phyloP scores from a whole-genome alignment of 345 rosid genomes.

The Lepidium sativum region DNA sequence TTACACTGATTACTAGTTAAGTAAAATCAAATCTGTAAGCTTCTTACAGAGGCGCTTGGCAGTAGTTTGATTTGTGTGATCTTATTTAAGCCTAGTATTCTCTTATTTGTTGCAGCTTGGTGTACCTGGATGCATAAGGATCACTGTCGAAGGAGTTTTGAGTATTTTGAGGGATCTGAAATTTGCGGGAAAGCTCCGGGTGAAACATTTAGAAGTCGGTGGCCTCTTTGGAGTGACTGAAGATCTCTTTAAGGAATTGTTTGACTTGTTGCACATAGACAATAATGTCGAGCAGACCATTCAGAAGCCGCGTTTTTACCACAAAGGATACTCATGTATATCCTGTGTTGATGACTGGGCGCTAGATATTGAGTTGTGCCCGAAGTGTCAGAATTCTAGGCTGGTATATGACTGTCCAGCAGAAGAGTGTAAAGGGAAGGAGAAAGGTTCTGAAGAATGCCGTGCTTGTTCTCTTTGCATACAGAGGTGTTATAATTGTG shows the following conservation, averaged over 20 bases:
- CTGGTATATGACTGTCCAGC: conserved; percentile 90
- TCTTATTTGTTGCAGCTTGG: conserved; percentile 47
- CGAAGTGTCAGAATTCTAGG: conserved; percentile 64
- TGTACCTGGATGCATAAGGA: conserved; percentile 83
- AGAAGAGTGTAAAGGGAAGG: conserved; percentile 57
- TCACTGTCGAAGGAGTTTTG: conserved; percentile 60
- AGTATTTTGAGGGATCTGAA: conserved; percentile 52
- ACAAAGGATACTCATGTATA: conserved; percentile 46
- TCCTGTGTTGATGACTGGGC: conserved; percentile 65
- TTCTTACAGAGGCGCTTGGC: neutral
- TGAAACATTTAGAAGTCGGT: conserved; percentile 73
- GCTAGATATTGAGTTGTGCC: conserved; percentile 86
- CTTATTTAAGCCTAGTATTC: neutral
- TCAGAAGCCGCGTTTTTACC: conserved; percentile 58
- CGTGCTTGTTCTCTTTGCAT: conserved; percentile 89
- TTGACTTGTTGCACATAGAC: conserved; percentile 42
- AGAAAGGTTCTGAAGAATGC: conserved; percentile 35
- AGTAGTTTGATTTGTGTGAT: neutral
- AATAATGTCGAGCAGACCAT: conserved; percentile 19
- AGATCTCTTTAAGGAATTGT: conserved; percentile 59
- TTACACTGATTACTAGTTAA: neutral
- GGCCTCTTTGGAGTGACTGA: conserved; percentile 66
- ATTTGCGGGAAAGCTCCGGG: conserved; percentile 34
- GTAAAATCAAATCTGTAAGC: neutral
- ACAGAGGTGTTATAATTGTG: conserved; percentile 73